Evolutionary conservation across 148 eudicot genomes (phyloP).

Genomic region (Chenopodium album): DNA sequence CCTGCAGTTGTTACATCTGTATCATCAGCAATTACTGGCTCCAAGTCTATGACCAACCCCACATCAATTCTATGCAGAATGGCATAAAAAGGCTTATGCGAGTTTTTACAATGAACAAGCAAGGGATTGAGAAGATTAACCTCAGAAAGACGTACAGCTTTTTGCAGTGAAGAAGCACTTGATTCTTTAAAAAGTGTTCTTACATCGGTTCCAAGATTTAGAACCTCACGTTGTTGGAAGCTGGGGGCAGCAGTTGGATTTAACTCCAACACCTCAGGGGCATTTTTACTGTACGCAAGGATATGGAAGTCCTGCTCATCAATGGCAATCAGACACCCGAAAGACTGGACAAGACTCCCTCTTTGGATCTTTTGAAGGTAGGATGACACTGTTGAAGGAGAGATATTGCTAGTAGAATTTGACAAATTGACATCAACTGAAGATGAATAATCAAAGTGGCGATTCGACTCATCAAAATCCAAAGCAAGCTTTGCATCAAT

Average conservation of each 20-base stretch:
- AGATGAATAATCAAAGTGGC: constrained; percentile 59
- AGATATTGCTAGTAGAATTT: constrained; percentile 50
- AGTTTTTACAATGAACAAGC: constrained; percentile 56
- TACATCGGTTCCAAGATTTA: constrained; percentile 70
- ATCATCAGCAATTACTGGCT: constrained; percentile 64
- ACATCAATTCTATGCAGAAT: constrained; percentile 73
- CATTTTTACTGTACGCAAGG: constrained; percentile 82
- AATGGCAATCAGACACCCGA: constrained; percentile 78
- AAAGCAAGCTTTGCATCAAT: constrained; percentile 78
- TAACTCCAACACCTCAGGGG: constrained; percentile 77
- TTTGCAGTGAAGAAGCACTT: constrained; percentile 65
- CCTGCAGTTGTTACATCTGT: constrained; percentile 67
- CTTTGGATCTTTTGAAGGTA: constrained; percentile 81
- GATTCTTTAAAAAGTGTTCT: constrained; percentile 56
- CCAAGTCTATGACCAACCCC: constrained; percentile 78
- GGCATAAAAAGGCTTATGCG: constrained; percentile 76
- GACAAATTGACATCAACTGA: constrained; percentile 56
- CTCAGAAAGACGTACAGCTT: constrained; percentile 57
- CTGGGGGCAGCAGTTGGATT: constrained; percentile 66
- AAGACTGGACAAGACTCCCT: constrained; percentile 73
- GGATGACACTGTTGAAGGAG: constrained; percentile 64
- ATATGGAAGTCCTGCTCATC: constrained; percentile 54
- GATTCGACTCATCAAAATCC: constrained; percentile 61
- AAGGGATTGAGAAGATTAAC: constrained; percentile 74
- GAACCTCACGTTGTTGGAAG: constrained; percentile 59